Evolutionary conservation across 371 early-diverging fungal species (phyloP), one percentile per base, ranked within the genome.

Genomic region (Zychaea mexicana): DNA sequence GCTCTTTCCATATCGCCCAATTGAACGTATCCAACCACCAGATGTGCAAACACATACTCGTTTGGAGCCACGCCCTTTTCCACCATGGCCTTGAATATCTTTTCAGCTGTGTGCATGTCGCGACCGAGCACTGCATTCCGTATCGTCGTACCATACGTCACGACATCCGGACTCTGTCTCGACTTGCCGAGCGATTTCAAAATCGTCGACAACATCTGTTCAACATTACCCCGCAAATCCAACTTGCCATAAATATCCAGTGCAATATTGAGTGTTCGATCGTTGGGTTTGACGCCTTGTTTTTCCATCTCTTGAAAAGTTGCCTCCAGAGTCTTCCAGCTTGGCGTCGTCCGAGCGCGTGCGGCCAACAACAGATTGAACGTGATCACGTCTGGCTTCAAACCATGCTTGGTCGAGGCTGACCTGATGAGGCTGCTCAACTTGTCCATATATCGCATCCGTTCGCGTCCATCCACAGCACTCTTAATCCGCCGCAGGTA

Each of bases 191-290:
- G 7, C 21, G 49, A 32, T 36, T 26, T 33, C 19, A 65, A 52
- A 13, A 60, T 27, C 22, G 38, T 12, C 1, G 31, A 27, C 15
- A 73, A 30, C n/a, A 30, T 24, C 2, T 55, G 55, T 17, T 42
- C 21, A 26, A 54, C 12, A 2, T 31, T 38, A 12, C 6, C 32
- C 42, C 26, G 10, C 30, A 22, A 15, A 2, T 38, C 45, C 30
- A 54, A 22, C 19, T 66, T 66, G 4, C 77, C 77, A 32, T 62
- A 55, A 0, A 75, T 57, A 22, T 75, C 72, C 30, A 77, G 57
- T 3, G 72, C 55, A 36, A 73, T 71, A 38, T 80, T 80, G 31
- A 69, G 63, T 5, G 80, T 80, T 21, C 76, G 73, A 15, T 70
- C 61, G n/a, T 64, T 64, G 15, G 64, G 61, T 8, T 30, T 54